Evolutionary conservation across 2,329 filamentous ascomycete species (phyloP).

Genomic region (Graphiopsis chlorocephala): DNA sequence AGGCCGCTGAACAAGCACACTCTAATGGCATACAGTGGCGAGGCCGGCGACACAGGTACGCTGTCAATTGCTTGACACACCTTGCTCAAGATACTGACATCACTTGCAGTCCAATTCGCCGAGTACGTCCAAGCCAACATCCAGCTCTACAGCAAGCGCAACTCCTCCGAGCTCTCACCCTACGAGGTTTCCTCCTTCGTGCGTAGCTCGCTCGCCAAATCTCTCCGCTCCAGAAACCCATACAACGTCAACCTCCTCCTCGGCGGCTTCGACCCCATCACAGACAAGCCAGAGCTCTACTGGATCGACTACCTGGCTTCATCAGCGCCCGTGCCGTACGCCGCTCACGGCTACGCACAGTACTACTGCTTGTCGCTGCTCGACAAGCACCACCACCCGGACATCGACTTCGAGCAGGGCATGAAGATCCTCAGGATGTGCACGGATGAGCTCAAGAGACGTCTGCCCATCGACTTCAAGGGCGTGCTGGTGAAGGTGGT

Average conservation of each 20-base stretch:
- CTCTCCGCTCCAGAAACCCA: conserved; percentile 84
- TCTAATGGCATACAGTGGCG: conserved; percentile 90
- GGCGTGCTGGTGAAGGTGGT: conserved; percentile 85
- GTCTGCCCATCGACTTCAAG: conserved; percentile 98
- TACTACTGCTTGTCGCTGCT: conserved; percentile 98
- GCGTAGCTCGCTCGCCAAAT: conserved; percentile 85
- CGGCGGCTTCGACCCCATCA: conserved; percentile 89
- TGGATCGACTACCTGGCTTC: conserved; percentile 97
- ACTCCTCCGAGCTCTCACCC: conserved; percentile 86
- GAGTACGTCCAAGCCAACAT: conserved; percentile 99
- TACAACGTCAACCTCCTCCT: conserved; percentile 97
- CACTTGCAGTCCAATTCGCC: conserved; percentile 81
- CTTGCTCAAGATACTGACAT: background rate
- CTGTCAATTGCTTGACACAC: conserved; percentile 12
- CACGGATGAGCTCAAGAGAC: conserved; percentile 92
- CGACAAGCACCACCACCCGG: conserved; percentile 97
- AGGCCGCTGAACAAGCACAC: conserved; percentile 88
- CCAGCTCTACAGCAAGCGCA: conserved; percentile 98
- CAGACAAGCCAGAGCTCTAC: conserved; percentile 85
- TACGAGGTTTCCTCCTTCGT: conserved; percentile 90
- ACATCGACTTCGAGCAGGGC: conserved; percentile 84
- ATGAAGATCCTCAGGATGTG: conserved; percentile 92
- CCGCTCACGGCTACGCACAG: conserved; percentile 97
- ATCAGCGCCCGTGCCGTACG: conserved; percentile 84
- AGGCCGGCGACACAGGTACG: conserved; percentile 90